Evolutionary conservation across 1,284 basidiomycete species (phyloP), one percentile per base, ranked within the genome.

Genomic region (Rhodotorula sp.): DNA sequence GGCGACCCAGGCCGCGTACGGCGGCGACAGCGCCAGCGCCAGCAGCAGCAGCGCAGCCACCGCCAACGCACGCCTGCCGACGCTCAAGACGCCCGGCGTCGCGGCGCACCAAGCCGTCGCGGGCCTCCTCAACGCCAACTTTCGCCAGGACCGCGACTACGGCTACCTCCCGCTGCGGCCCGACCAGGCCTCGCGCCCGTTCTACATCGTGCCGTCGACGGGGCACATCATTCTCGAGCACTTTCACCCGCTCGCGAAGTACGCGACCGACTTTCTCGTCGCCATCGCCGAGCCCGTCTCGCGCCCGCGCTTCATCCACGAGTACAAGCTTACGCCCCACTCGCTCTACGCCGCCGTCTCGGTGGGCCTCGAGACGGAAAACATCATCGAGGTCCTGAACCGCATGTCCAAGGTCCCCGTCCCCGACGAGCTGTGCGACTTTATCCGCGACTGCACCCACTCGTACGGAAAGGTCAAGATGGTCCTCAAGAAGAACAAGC

Each of bases 251-350:
- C 93, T 99, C 71, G 96, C 97, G 44, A 92, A 96, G 79, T 94
- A 97, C 82, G 97, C 97, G 5, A 96, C 99, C 82, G 97, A 99
- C 81, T 99, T 99, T 79, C 85, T 99, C 54, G 92, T 97, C 67
- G 96, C 97, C 61, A 98, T 99, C 65, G 93, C 94, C 78, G 97
- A 99, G 84, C 97, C 97, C 76, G 94, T 99, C 80, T 98, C 95
- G 85, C 90, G 97, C 84, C 97, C 97, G 55, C 90, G 92, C 48
- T 92, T 97, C 83, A 96, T 99, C 74, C 97, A 99, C 84, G 97
- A 99, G 85, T 99, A 98, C 87, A 94, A 97, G 83, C 89, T 99
- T 79, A 98, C 96, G 62, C 91, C 95, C 59, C 97, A 98, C 82
- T 97, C 95, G 41, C 86, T 99, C 44, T 98, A 99, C 82, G 97